These are phyloP conservation scores for Serendipita sp. DNA, from an alignment of 768 basidiomycete species.

Conservation along the genomic window DNA sequence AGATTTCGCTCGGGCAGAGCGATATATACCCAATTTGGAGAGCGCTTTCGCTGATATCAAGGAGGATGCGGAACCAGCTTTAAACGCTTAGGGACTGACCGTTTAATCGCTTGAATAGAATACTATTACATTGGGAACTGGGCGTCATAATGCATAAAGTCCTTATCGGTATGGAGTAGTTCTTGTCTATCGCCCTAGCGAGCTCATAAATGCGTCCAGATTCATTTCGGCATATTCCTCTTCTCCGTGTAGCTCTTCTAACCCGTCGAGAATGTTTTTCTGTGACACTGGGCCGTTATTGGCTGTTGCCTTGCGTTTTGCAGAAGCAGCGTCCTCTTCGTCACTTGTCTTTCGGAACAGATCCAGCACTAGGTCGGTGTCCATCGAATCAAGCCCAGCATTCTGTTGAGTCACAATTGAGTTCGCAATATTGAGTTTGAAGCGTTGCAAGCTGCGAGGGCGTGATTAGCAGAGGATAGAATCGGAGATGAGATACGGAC, in stretches of 20 bases:
- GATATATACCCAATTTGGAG: not conserved
- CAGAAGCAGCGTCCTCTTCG: slow-evolving; percentile 46
- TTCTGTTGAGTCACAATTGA: slow-evolving; percentile 98
- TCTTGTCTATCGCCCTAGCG: slow-evolving; percentile 35
- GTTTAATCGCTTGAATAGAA: not conserved
- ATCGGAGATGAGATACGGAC: slow-evolving; percentile 29
- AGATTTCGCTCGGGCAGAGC: not conserved
- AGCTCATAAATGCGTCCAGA: slow-evolving; percentile 75
- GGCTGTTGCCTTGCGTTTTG: slow-evolving; percentile 42
- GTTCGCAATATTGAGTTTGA: slow-evolving; percentile 96
- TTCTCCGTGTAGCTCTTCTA: slow-evolving; percentile 83
- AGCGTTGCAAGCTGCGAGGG: slow-evolving; percentile 68
- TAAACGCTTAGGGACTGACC: not conserved
- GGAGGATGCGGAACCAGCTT: not conserved
- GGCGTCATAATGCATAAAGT: no score
- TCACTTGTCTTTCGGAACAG: slow-evolving; percentile 75
- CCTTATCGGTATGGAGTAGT: no score
- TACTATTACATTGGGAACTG: no score
- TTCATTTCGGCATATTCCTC: slow-evolving; percentile 86
- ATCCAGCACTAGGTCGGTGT: slow-evolving; percentile 91
- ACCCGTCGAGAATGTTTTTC: slow-evolving; percentile 73
- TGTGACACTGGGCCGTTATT: slow-evolving; percentile 45
- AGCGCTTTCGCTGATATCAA: not conserved
- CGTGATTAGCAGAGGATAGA: slow-evolving; percentile 8
- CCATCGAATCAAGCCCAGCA: slow-evolving; percentile 85